phyloP scores from a whole-genome alignment of 2,329 filamentous ascomycete species.

The Sporothrix schenckii region DNA sequence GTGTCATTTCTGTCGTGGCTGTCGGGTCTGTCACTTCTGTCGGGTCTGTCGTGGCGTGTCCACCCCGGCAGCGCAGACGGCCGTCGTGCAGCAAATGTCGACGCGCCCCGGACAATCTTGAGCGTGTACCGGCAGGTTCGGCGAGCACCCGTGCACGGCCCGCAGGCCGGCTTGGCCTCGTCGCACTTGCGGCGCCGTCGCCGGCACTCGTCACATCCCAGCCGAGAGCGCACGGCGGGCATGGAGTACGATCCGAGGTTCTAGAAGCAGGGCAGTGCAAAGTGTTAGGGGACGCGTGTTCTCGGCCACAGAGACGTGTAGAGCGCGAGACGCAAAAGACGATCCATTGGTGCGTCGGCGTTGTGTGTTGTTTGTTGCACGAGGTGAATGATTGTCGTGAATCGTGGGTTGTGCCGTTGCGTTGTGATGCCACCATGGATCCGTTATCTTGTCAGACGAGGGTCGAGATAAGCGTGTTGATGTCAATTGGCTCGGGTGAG shows the following conservation, averaged over 20 bases:
- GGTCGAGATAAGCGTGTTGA: too few species aligned
- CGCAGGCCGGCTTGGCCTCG: constrained; percentile 31
- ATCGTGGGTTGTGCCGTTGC: too few species aligned
- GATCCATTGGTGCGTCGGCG: neutral
- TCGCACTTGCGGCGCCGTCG: constrained; percentile 33
- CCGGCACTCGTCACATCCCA: constrained; percentile 33
- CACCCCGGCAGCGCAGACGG: neutral
- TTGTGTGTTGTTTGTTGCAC: neutral
- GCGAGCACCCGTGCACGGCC: constrained; percentile 16
- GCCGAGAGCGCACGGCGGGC: constrained; percentile 24
- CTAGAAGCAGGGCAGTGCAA: neutral
- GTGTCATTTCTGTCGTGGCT: neutral
- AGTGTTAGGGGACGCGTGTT: neutral
- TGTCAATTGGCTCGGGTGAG: too few species aligned
- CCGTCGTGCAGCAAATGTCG: neutral
- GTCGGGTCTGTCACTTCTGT: neutral
- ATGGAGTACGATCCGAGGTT: neutral
- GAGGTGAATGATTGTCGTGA: too few species aligned
- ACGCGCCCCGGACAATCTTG: constrained; percentile 29
- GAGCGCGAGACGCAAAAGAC: neutral
- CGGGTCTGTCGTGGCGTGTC: neutral
- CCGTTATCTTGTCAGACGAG: too few species aligned
- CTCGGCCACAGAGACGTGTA: neutral
- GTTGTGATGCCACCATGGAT: too few species aligned
- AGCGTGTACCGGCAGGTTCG: constrained; percentile 32